Evolutionary conservation across 306 rosid species (phyloP).

Genomic region (Cicer yamashitae): DNA sequence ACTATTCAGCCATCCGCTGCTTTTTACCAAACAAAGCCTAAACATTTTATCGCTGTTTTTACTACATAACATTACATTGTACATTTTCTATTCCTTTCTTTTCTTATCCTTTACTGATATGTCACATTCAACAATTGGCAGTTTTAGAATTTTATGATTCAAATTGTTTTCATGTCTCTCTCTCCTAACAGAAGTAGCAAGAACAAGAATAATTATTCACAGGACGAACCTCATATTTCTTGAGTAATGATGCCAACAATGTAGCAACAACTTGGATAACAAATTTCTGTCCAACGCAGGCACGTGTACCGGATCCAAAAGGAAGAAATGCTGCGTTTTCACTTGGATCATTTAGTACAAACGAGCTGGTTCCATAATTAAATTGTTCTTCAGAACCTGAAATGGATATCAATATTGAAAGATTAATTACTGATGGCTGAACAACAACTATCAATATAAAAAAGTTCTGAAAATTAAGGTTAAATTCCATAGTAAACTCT

Average conservation of each 20-base stretch:
- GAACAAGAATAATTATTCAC: constrained; percentile 9
- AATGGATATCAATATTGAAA: constrained; percentile 37
- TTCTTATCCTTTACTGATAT: not conserved
- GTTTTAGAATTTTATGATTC: constrained; percentile 16
- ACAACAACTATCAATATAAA: not conserved
- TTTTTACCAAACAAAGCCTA: too few species aligned
- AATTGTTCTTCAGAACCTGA: constrained; percentile 53
- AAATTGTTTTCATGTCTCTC: not conserved
- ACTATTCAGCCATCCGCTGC: too few species aligned
- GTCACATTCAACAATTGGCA: not conserved
- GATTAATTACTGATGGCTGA: constrained; percentile 36
- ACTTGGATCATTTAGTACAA: constrained; percentile 65
- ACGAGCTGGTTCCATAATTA: constrained; percentile 43
- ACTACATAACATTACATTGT: not conserved
- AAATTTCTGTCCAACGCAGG: constrained; percentile 79
- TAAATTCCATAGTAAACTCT: not conserved
- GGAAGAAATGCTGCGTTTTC: constrained; percentile 74
- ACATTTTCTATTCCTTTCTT: not conserved
- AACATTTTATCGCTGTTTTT: not conserved
- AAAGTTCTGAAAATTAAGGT: not conserved
- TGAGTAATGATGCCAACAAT: constrained; percentile 65
- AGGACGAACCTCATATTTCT: constrained; percentile 67
- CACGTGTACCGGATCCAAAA: constrained; percentile 78
- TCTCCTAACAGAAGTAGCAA: constrained; percentile 5
- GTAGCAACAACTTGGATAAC: constrained; percentile 66